phyloP scores from a whole-genome alignment of 2,329 filamentous ascomycete genomes.

The Fusarium citri region DNA sequence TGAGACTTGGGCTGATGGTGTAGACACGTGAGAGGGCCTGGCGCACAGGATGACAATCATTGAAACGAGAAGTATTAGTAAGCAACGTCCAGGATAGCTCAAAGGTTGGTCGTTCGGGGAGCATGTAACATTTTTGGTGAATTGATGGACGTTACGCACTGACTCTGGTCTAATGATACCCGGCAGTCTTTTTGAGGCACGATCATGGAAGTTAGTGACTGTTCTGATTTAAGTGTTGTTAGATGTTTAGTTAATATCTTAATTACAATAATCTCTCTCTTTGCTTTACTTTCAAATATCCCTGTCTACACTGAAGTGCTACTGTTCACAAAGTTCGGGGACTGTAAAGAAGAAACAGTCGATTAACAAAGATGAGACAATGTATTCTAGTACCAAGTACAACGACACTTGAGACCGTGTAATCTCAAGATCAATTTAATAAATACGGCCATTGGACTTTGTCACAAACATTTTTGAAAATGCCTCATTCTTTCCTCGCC shows the following conservation, averaged over 20 bases:
- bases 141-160: background rate
- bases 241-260: background rate
- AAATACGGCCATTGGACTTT: too few species aligned
- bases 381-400: background rate
- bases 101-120: too few species aligned
- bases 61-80: background rate
- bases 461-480: too few species aligned
- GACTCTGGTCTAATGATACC: slow-evolving; percentile 4
- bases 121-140: accelerated
- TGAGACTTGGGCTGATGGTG: accelerated
- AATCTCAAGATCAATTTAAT: accelerated
- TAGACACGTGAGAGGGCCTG: accelerated
- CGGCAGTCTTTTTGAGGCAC: background rate
- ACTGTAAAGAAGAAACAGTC: too few species aligned
- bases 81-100: too few species aligned
- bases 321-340: accelerated
- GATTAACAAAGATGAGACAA: accelerated
- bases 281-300: background rate
- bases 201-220: background rate
- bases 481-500: accelerated
- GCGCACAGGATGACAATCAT: accelerated
- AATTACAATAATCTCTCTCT: background rate
- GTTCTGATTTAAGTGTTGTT: background rate
- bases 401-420: accelerated
- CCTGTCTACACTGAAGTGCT: background rate